Evolutionary conservation across 805 yeast genomes (phyloP).

Genomic region (Candida sanyiensis): DNA sequence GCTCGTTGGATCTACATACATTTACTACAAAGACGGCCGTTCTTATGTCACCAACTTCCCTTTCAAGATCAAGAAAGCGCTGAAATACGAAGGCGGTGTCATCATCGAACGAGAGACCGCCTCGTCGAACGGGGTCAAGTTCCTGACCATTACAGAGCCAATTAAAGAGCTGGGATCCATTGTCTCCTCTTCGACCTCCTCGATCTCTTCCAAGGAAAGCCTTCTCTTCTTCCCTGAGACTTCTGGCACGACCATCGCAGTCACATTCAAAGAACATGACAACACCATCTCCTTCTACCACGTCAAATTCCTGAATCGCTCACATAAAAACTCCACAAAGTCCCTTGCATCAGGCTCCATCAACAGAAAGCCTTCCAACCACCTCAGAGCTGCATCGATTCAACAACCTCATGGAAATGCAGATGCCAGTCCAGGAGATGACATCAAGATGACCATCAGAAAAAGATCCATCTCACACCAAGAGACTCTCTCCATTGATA

Average conservation of each 20-base stretch:
- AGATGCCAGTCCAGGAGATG: constrained; percentile 8
- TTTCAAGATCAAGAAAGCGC: constrained; percentile 52
- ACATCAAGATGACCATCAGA: constrained; percentile 18
- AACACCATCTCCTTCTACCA: constrained; percentile 48
- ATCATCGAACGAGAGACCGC: constrained; percentile 46
- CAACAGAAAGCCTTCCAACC: constrained; percentile 20
- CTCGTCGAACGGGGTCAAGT: constrained; percentile 21
- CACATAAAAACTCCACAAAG: too few species aligned
- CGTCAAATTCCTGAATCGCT: constrained; percentile 37
- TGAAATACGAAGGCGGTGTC: constrained; percentile 64
- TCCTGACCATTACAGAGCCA: constrained; percentile 71
- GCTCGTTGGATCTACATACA: constrained; percentile 51
- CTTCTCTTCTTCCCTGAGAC: constrained; percentile 48
- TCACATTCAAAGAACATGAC: constrained; percentile 47
- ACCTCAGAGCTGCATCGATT: constrained; percentile 16
- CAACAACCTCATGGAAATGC: background rate
- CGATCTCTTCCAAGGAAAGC: constrained; percentile 53
- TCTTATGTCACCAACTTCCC: constrained; percentile 63
- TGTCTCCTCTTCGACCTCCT: constrained; percentile 63
- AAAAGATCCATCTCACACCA: constrained; percentile 33
- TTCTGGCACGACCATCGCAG: constrained; percentile 41
- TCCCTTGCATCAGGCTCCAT: too few species aligned
- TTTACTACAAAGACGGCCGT: constrained; percentile 57
- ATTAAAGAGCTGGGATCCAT: constrained; percentile 66
- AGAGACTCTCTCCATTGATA: constrained; percentile 36